These are phyloP conservation scores for Mycosphaerella arachidis DNA, from an alignment of 2,329 filamentous ascomycete species.

Conservation along the genomic window DNA sequence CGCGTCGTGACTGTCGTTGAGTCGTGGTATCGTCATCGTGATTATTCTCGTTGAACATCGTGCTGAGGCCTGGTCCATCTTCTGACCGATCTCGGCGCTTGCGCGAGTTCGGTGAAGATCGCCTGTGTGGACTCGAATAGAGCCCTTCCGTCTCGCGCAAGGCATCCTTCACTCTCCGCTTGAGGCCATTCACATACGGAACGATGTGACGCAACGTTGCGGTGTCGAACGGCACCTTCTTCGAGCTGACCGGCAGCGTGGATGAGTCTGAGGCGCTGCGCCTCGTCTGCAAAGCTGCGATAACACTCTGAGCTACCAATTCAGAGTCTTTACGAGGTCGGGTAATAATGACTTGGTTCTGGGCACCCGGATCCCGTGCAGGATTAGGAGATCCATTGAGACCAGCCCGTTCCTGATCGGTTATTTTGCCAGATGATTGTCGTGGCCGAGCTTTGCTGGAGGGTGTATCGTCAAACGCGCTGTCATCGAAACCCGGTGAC, in stretches of 20 bases:
- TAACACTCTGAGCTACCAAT: slow-evolving; percentile 57
- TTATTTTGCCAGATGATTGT: not conserved
- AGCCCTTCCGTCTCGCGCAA: slow-evolving; percentile 46
- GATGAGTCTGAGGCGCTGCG: slow-evolving; percentile 26
- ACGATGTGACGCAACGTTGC: slow-evolving; percentile 61
- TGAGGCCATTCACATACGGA: slow-evolving; percentile 46
- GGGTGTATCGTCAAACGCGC: slow-evolving; percentile 50
- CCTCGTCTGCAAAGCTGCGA: slow-evolving; percentile 52
- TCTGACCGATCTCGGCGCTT: slow-evolving; percentile 9
- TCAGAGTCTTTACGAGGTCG: slow-evolving; percentile 54
- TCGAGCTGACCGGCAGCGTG: slow-evolving; percentile 26
- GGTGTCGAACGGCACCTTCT: slow-evolving; percentile 63
- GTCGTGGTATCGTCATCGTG: slow-evolving; percentile 17
- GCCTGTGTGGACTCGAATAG: slow-evolving; percentile 41
- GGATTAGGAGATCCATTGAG: slow-evolving; percentile 2
- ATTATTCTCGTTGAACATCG: slow-evolving; percentile 30
- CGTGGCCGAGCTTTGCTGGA: slow-evolving; percentile 6
- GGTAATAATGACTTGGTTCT: slow-evolving; percentile 28
- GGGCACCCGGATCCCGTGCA: slow-evolving; percentile 6
- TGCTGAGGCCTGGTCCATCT: slow-evolving; percentile 34
- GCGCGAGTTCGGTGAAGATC: slow-evolving; percentile 3
- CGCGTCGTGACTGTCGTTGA: slow-evolving; percentile 21
- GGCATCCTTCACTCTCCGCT: slow-evolving; percentile 45
- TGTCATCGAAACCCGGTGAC: slow-evolving; percentile 54
- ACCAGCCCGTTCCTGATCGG: not conserved